A percentile compares a stretch with the other conserved stretches of the same genome.
phyloP scores from a whole-genome alignment of 805 yeast species.

The Metschnikowia kofuensis region DNA sequence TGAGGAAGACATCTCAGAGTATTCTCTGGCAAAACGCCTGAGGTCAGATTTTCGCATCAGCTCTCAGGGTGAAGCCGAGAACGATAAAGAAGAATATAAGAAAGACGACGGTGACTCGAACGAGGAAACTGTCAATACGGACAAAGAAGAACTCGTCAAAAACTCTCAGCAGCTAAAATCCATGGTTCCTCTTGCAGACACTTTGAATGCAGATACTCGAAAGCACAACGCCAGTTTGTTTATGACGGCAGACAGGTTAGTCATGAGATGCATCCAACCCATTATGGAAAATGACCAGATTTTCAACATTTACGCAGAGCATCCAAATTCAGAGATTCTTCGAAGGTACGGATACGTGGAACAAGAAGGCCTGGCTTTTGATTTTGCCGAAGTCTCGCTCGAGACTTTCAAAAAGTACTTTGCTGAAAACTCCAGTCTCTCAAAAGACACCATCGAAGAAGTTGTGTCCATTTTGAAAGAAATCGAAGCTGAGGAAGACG shows the following conservation, averaged over 20 bases:
- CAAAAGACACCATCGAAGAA: constrained; percentile 30
- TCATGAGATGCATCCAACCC: constrained; percentile 66
- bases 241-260: constrained; percentile 47
- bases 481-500: constrained; percentile 39
- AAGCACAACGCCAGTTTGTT: constrained; percentile 71
- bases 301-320: constrained; percentile 85
- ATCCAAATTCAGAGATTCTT: constrained; percentile 86
- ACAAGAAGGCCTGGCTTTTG: constrained; percentile 63
- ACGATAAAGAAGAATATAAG: background rate
- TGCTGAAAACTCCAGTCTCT: constrained; percentile 16
- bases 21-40: background rate
- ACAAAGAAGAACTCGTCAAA: constrained; percentile 7
- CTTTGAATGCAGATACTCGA: constrained; percentile 80
- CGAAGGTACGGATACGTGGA: constrained; percentile 93
- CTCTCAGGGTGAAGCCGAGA: background rate
- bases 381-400: constrained; percentile 74
- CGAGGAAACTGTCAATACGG: background rate
- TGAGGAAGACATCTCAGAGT: background rate
- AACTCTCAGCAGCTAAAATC: constrained; percentile 56
- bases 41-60: background rate
- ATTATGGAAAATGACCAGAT: constrained; percentile 71
- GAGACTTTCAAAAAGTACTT: constrained; percentile 39
- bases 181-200: constrained; percentile 93
- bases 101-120: background rate
- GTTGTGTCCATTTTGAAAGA: constrained; percentile 29